These are phyloP conservation scores for Fraxinus latifolia DNA, from an alignment of 305 asterid genomes.

Conservation along the genomic window DNA sequence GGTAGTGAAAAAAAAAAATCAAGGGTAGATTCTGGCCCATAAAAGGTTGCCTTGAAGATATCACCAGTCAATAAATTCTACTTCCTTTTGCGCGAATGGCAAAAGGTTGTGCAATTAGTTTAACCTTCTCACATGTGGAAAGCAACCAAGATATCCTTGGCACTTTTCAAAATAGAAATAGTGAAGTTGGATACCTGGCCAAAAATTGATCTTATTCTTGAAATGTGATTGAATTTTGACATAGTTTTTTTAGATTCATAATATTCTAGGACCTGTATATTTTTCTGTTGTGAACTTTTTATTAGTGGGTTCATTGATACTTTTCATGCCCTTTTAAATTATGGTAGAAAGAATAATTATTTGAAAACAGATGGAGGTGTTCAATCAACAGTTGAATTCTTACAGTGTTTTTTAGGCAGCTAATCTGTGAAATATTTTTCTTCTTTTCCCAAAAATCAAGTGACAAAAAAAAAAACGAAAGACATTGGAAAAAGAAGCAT, in stretches of 20 bases:
- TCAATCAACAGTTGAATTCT: background rate
- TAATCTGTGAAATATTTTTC: background rate
- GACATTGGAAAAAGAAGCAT: background rate
- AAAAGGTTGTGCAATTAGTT: background rate
- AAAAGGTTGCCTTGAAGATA: background rate
- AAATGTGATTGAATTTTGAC: background rate
- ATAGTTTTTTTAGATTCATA: background rate
- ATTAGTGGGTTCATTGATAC: background rate
- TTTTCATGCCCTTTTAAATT: background rate
- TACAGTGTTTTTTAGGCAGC: background rate
- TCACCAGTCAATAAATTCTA: background rate
- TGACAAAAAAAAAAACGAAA: background rate
- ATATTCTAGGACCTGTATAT: background rate
- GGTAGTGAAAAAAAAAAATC: background rate
- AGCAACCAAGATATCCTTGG: background rate
- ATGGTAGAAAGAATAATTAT: background rate
- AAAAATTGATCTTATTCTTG: background rate
- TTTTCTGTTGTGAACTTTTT: background rate
- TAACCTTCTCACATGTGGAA: background rate
- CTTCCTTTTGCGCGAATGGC: background rate
- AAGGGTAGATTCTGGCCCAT: background rate
- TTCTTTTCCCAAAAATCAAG: background rate
- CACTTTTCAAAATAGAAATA: background rate
- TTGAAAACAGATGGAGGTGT: background rate
- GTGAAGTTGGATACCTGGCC: background rate